Evolutionary conservation across 108 stramenopile species (phyloP).

Genomic region (Skeletonema costatum): DNA sequence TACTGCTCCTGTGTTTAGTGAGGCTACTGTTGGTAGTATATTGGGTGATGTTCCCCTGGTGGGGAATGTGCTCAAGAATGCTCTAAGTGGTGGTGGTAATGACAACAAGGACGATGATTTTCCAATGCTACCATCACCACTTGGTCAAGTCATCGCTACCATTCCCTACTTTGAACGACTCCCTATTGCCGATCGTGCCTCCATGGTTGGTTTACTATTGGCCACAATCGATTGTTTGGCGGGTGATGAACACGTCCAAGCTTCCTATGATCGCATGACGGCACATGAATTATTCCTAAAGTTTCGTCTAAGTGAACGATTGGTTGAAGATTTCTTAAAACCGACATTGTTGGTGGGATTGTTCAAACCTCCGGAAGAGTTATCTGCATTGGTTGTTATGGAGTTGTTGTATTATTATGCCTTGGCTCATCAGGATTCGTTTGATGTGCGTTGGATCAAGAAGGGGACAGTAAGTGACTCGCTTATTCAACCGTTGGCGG

Average conservation of each 20-base stretch:
- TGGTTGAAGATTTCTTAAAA: conserved; percentile 87
- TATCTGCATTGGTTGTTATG: conserved; percentile 91
- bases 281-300: conserved; percentile 86
- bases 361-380: conserved; percentile 86
- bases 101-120: conserved; percentile 27
- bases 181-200: conserved; percentile 82
- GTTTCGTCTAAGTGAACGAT: conserved; percentile 71
- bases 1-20: conserved; percentile 85
- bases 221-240: conserved; percentile 90
- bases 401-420: conserved; percentile 95
- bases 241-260: conserved; percentile 57
- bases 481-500: conserved; percentile 80
- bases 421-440: conserved; percentile 91
- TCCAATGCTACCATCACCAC: conserved; percentile 82
- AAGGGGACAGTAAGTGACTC: conserved; percentile 88
- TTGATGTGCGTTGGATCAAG: conserved; percentile 94
- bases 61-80: conserved; percentile 5
- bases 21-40: conserved; percentile 51
- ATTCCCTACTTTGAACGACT: conserved; percentile 91
- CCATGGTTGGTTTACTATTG: conserved; percentile 87
- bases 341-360: conserved; percentile 69
- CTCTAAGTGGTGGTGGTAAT: neutral
- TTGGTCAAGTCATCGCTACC: conserved; percentile 90
- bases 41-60: conserved; percentile 30
- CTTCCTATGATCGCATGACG: conserved; percentile 92